Conservation (phyloP, 176 grass and related monocot genomes). For the Stipa capillata region DNA sequence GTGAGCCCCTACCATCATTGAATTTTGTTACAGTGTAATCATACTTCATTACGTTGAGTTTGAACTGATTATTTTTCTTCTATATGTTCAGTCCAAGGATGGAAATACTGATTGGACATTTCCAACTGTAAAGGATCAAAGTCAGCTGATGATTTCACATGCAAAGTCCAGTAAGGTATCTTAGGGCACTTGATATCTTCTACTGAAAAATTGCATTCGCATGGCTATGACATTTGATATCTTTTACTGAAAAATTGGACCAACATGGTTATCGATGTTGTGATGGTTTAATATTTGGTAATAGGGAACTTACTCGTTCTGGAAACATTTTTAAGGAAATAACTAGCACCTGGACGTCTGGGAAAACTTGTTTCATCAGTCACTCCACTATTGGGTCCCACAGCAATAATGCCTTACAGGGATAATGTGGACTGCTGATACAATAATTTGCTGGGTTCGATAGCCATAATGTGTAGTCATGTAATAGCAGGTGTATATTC, state of each 20-base stretch:
- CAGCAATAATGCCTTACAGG: too few relatives aligned
- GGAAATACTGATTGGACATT: slow-evolving; percentile 87
- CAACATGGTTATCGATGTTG: background rate
- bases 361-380: background rate
- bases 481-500: background rate
- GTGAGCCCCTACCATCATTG: slow-evolving; percentile 39
- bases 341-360: background rate
- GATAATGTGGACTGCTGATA: background rate
- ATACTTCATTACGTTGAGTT: slow-evolving; percentile 2
- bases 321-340: background rate
- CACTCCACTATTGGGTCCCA: too few relatives aligned
- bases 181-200: slow-evolving; percentile 2
- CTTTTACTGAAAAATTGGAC: background rate
- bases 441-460: background rate
- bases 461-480: background rate
- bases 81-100: slow-evolving; percentile 77
- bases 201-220: background rate
- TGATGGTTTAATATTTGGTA: background rate
- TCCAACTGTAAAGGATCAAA: slow-evolving; percentile 78
- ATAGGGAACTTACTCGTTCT: background rate
- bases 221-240: background rate
- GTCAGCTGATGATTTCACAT: slow-evolving; percentile 75
- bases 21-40: background rate
- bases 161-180: slow-evolving; percentile 91
- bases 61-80: slow-evolving; percentile 19